phyloP scores from a whole-genome alignment of 140 eudicot species.

The Stevia rebaudiana region DNA sequence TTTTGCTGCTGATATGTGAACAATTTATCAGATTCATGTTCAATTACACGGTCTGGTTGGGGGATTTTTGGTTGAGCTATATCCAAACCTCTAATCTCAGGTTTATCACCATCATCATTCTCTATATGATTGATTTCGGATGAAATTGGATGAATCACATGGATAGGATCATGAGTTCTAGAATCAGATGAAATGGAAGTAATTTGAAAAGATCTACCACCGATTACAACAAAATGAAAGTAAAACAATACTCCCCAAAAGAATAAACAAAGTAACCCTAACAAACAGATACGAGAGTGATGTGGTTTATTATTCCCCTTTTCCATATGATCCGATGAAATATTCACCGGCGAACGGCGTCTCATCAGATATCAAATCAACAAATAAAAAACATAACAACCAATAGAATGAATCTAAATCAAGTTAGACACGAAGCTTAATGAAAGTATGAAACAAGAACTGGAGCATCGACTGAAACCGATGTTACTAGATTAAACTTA shows the following conservation, averaged over 20 bases:
- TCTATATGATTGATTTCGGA: neutral
- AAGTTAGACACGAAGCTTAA: neutral
- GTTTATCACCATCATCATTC: slow-evolving; percentile 3
- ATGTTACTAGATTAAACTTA: neutral
- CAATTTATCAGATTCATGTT: neutral
- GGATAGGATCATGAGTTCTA: slow-evolving; percentile 13
- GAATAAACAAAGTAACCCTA: slow-evolving; percentile 55
- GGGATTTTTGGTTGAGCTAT: neutral
- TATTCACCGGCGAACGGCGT: slow-evolving; percentile 51
- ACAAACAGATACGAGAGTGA: slow-evolving; percentile 50
- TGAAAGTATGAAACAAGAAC: neutral
- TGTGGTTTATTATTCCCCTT: slow-evolving; percentile 53
- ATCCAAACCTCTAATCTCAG: neutral
- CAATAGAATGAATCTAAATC: neutral
- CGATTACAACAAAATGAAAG: slow-evolving; percentile 68
- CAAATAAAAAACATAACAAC: slow-evolving; percentile 2
- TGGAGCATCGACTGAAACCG: neutral
- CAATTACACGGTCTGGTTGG: neutral
- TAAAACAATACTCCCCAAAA: slow-evolving; percentile 73
- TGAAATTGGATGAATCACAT: slow-evolving; percentile 13
- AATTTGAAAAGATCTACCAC: slow-evolving; percentile 34
- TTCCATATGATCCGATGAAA: slow-evolving; percentile 56
- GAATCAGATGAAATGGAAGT: slow-evolving; percentile 21
- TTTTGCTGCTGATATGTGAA: neutral
- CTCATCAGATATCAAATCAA: slow-evolving; percentile 47